Evolutionary conservation across 2,329 filamentous ascomycete species (phyloP).

Genomic region (Colletotrichum acutatum): DNA sequence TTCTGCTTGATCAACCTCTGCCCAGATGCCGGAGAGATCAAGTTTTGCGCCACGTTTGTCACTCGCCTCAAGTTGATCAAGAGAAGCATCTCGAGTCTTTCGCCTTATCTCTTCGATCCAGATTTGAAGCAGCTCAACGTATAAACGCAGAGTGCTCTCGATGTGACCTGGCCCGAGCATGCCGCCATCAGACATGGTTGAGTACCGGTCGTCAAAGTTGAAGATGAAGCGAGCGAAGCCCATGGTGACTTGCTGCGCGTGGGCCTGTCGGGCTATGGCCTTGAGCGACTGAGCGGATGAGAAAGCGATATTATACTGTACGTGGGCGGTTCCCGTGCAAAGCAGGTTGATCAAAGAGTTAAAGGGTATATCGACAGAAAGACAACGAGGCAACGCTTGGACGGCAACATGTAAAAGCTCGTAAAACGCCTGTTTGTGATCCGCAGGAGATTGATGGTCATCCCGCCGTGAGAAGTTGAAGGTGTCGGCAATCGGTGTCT

Average conservation of each 20-base stretch:
- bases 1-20: conserved; percentile 96
- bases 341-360: conserved; percentile 93
- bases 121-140: conserved; percentile 92
- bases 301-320: conserved; percentile 89
- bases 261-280: conserved; percentile 91
- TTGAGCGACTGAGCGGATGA: conserved; percentile 95
- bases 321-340: conserved; percentile 96
- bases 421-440: conserved; percentile 95
- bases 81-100: conserved; percentile 79
- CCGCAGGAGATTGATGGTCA: conserved; percentile 75
- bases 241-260: conserved; percentile 95
- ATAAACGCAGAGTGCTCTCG: conserved; percentile 90
- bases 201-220: conserved; percentile 96
- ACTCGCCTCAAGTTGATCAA: conserved; percentile 72
- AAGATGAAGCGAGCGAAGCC: conserved; percentile 98
- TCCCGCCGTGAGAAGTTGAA: conserved; percentile 92
- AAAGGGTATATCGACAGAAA: conserved; percentile 91
- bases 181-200: conserved; percentile 97
- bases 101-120: conserved; percentile 98
- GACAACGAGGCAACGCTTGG: conserved; percentile 92
- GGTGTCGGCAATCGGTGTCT: conserved; percentile 93
- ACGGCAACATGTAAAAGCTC: conserved; percentile 95
- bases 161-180: conserved; percentile 96
- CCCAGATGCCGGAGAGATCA: conserved; percentile 88
- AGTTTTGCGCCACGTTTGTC: conserved; percentile 81